Conservation (phyloP, 228 moss, liverwort and hornwort genomes). For the Sphagnum fallax region DNA sequence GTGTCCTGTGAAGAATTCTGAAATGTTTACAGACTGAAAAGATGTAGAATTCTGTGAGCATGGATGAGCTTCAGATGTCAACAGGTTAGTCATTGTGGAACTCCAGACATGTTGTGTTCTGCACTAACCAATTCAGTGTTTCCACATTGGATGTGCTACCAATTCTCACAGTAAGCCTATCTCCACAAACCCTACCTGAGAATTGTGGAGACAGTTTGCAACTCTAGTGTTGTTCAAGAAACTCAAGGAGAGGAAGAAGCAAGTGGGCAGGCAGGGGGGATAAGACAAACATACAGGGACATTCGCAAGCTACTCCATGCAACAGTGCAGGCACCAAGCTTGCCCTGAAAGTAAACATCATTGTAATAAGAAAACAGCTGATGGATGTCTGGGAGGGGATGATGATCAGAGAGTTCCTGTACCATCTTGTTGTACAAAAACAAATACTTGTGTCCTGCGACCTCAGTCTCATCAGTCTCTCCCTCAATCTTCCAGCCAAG, state of each 20-base stretch:
- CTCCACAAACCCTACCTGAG: not conserved
- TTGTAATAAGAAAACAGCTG: slow-evolving; percentile 36
- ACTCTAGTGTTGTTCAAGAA: not conserved
- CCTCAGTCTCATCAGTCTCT: not conserved
- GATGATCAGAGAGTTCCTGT: slow-evolving; percentile 4
- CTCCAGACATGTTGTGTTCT: not conserved
- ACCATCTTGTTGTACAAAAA: too few species aligned
- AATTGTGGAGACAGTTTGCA: not conserved
- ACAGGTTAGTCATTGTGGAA: not conserved
- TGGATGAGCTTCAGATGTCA: not conserved
- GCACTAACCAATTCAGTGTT: not conserved
- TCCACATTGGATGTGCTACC: not conserved
- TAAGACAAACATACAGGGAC: slow-evolving; percentile 15
- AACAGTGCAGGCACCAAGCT: slow-evolving; percentile 21
- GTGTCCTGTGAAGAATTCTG: not conserved
- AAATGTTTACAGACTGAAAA: not conserved
- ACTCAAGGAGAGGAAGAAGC: not conserved
- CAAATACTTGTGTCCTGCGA: not conserved
- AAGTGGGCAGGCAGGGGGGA: not conserved
- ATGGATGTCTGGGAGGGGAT: slow-evolving; percentile 28
- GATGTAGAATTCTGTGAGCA: not conserved
- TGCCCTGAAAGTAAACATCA: slow-evolving; percentile 25
- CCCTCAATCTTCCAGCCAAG: not conserved
- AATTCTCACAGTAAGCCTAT: not conserved
- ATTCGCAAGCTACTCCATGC: slow-evolving; percentile 28